Evolutionary conservation across 2,329 filamentous ascomycete species (phyloP).

Genomic region (Ramichloridium luteum): DNA sequence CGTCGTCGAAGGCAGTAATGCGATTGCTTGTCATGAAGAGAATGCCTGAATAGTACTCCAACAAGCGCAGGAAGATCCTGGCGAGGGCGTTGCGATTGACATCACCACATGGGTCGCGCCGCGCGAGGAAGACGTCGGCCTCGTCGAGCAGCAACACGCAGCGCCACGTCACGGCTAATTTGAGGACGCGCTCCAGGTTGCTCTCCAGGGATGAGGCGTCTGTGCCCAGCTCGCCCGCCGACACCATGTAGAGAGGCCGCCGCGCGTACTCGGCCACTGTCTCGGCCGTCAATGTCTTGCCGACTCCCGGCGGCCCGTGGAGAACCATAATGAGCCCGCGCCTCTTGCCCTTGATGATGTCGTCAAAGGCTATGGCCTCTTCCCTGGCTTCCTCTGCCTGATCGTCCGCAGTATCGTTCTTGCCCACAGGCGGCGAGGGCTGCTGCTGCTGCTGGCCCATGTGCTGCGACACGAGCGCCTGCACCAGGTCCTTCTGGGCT

Average conservation of each 20-base stretch:
- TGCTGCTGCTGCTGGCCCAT: no score
- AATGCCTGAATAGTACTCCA: conserved; percentile 29
- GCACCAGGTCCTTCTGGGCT: conserved; percentile 23
- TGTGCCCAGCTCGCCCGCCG: conserved; percentile 24
- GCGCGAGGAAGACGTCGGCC: conserved; percentile 71
- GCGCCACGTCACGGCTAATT: conserved; percentile 78
- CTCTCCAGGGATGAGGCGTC: conserved; percentile 35
- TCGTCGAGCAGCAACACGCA: conserved; percentile 77
- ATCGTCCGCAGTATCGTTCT: no score
- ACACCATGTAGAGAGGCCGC: conserved; percentile 33
- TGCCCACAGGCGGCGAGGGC: no score
- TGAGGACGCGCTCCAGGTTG: conserved; percentile 45
- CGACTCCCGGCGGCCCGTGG: conserved; percentile 28
- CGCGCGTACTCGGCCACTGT: conserved; percentile 25
- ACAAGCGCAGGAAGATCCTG: conserved; percentile 36
- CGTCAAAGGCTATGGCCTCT: no score
- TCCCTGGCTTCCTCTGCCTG: no score
- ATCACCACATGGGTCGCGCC: conserved; percentile 66
- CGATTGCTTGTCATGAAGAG: conserved; percentile 29
- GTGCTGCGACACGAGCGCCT: conserved; percentile 23
- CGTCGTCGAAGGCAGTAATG: conserved; percentile 24
- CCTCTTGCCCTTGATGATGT: conserved; percentile 27
- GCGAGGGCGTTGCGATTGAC: conserved; percentile 75
- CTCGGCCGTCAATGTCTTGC: conserved; percentile 32
- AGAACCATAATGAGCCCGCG: conserved; percentile 30